These are phyloP conservation scores for Ogataea ganodermae DNA, from an alignment of 805 yeast species.

Conservation along the genomic window DNA sequence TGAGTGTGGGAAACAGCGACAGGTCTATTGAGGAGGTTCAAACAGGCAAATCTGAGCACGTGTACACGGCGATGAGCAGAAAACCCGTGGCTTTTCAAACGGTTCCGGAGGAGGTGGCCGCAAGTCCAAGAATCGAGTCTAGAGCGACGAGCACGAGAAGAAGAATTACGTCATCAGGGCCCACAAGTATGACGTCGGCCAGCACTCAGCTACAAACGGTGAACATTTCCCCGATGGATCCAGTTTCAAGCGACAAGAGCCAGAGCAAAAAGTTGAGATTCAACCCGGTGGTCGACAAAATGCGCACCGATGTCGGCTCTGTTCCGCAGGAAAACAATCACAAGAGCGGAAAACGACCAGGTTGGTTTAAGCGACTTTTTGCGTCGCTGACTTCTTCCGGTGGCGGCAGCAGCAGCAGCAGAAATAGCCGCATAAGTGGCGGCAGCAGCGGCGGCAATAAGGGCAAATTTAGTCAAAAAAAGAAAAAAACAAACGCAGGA, in stretches of 20 bases:
- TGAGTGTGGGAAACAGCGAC: constrained; percentile 10
- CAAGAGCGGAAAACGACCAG: constrained; percentile 10
- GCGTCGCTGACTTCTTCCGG: constrained; percentile 3
- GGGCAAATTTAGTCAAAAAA: neutral
- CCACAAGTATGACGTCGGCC: constrained; percentile 12
- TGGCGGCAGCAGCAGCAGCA: neutral
- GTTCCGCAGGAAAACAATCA: neutral
- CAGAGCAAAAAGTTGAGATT: constrained; percentile 10
- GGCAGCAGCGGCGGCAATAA: neutral
- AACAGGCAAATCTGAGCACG: neutral
- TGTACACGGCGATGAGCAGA: constrained; percentile 5
- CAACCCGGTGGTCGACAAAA: constrained; percentile 10
- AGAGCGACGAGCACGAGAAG: constrained; percentile 13
- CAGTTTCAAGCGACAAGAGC: constrained; percentile 17
- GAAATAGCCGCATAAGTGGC: neutral
- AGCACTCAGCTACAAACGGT: constrained; percentile 17
- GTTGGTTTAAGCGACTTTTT: constrained; percentile 16
- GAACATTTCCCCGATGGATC: constrained; percentile 33
- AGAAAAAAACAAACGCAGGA: constrained; percentile 1
- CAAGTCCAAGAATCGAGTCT: constrained; percentile 3
- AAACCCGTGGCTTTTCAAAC: constrained; percentile 6
- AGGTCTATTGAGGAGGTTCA: neutral
- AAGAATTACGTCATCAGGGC: constrained; percentile 13
- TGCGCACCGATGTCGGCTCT: constrained; percentile 6
- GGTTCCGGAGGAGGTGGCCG: constrained; percentile 15